Percentiles rank a stretch among this genome's conserved stretches.
Evolutionary conservation across 2,329 filamentous ascomycete genomes (phyloP).

Genomic region (Ophiosphaerella korrae): DNA sequence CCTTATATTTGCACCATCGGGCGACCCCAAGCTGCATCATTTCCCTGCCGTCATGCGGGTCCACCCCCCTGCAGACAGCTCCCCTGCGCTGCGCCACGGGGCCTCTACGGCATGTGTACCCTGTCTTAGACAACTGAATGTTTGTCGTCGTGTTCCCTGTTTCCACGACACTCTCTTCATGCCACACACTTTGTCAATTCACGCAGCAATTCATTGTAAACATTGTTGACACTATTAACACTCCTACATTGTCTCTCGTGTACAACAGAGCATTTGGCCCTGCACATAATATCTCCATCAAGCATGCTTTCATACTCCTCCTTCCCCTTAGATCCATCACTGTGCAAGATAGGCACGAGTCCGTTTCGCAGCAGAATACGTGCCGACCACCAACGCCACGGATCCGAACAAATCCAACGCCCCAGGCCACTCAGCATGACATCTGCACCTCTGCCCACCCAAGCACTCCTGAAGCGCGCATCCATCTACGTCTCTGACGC

Average conservation of each 20-base stretch:
- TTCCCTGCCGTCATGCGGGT: conserved; percentile 12
- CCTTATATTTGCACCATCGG: conserved; percentile 1
- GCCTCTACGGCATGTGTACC: conserved; percentile 4
- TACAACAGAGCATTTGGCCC: conserved; percentile 4
- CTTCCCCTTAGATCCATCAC: conserved; percentile 21
- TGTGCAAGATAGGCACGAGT: conserved; percentile 25
- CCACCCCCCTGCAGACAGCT: conserved; percentile 26
- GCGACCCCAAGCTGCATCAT: conserved; percentile 10
- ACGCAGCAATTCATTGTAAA: conserved; percentile 8
- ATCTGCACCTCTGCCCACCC: conserved; percentile 15
- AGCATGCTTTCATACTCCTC: conserved; percentile 27
- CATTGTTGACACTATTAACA: too few relatives aligned
- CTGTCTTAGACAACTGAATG: conserved; percentile 18
- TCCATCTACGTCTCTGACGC: conserved; percentile 36
- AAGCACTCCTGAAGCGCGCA: conserved; percentile 23
- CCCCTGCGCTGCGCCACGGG: conserved; percentile 26
- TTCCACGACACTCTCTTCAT: conserved; percentile 10
- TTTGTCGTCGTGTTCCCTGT: conserved; percentile 9
- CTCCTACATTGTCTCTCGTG: conserved; percentile 10
- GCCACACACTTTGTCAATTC: conserved; percentile 11
- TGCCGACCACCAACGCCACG: conserved; percentile 27
- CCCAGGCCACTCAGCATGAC: conserved; percentile 24
- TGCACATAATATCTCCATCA: conserved; percentile 8
- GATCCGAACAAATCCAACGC: conserved; percentile 27
- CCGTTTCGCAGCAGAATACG: conserved; percentile 22